Evolutionary conservation across 140 eudicot genomes (phyloP), one percentile per base, ranked within the genome.

Genomic region (Senecio squalidus): DNA sequence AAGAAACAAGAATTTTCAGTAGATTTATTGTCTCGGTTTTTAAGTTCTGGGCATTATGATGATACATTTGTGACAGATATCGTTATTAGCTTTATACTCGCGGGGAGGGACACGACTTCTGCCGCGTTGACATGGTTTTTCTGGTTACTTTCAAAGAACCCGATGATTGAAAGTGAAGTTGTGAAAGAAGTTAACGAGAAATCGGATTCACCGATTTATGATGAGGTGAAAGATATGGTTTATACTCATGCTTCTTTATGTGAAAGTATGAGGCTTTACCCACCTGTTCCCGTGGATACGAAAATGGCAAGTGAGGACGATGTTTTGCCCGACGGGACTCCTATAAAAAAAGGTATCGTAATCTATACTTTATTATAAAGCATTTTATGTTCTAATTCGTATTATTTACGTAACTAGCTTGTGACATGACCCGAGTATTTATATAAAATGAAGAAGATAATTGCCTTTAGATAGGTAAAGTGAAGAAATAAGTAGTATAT

Each of bases 121-220:
- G 83, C 97, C 0, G 95, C 95, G 0, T 36, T 89, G 33, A 78
- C 93, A 0, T 89, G 97, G 95, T 85, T 80, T 46, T 89, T 85
- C 52, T 89, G 92, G 92, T 48, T 85, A 8, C 3, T 89, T 13
- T 66, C 17, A 4, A 70, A 43, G 0, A 69, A 85, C 26, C 78
- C 84, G 21, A 53, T 38, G 17, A 72, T 71, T 4, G 97, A 89
- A 4, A 31, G 13, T 1, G 76, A 78, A 57, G 54, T 89, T 13
- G 17, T 82, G 11, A 53, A 57, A n/a, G 97, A 89, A 57, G 58
- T 80, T 1, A 62, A 48, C 4, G 43, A 1, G 47, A 71, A 63
- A 64, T 71, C 71, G 0, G 71, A 55, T 55, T 28, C 75, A 0
- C 30, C 66, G 0, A 59, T 54, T 5, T 85, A 68, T 30, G 89